Conservation (phyloP, 306 rosid genomes). For the Abrus precatorius region DNA sequence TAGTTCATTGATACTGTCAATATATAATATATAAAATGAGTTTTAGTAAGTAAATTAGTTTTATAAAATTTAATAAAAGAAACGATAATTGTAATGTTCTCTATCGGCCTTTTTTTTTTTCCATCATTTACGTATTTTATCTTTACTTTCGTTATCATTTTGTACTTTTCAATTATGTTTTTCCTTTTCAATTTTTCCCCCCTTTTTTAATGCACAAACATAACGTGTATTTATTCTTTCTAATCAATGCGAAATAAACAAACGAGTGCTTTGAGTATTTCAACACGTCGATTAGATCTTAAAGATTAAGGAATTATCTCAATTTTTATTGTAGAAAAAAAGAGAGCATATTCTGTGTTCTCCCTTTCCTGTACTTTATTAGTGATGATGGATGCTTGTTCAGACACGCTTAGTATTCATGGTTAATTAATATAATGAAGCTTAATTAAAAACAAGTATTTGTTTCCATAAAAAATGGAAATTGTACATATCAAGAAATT, state of each 20-base stretch:
- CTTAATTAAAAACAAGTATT: background rate
- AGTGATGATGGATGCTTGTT: background rate
- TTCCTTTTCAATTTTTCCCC: background rate
- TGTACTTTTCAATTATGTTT: background rate
- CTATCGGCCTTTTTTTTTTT: no score
- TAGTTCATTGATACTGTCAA: background rate
- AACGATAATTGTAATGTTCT: no score
- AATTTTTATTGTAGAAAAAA: background rate
- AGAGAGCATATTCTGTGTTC: background rate
- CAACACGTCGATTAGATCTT: background rate
- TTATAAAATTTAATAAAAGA: no score
- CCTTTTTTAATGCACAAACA: background rate
- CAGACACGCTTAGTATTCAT: background rate
- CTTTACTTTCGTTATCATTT: background rate
- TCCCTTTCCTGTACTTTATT: background rate
- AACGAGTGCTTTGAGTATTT: background rate
- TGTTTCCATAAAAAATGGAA: background rate
- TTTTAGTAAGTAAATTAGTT: no score
- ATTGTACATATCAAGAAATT: conserved; percentile 25
- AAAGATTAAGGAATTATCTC: background rate
- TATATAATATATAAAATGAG: background rate
- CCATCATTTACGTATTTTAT: no score
- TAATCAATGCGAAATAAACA: background rate
- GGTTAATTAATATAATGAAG: background rate
- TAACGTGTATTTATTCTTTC: background rate